phyloP scores from a whole-genome alignment of 2,329 filamentous ascomycete genomes.

The Aspergillus sp. region DNA sequence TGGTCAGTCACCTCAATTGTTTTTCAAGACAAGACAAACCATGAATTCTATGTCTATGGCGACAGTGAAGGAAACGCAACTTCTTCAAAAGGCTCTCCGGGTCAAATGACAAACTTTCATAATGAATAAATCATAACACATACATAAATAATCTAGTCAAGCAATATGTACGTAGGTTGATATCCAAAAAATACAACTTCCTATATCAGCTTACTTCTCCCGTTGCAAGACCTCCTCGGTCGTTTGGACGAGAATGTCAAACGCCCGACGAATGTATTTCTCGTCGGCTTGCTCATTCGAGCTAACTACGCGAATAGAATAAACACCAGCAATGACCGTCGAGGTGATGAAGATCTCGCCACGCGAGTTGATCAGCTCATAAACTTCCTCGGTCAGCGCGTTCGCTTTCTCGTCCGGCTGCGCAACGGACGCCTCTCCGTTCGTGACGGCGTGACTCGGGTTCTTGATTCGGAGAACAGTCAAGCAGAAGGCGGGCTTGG shows the following conservation, averaged over 20 bases:
- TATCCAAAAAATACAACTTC: not conserved
- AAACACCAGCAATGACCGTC: slow-evolving; percentile 68
- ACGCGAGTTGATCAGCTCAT: slow-evolving; percentile 69
- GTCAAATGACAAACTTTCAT: no score
- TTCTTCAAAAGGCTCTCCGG: no score
- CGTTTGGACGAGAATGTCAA: slow-evolving; percentile 64
- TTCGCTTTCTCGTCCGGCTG: slow-evolving; percentile 59
- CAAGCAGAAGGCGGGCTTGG: slow-evolving; percentile 73
- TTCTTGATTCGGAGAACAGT: slow-evolving; percentile 70
- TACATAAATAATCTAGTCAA: not conserved
- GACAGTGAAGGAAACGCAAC: no score
- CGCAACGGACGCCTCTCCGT: slow-evolving; percentile 15
- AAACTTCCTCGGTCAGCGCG: slow-evolving; percentile 69
- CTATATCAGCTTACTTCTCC: not conserved
- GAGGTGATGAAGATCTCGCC: slow-evolving; percentile 83
- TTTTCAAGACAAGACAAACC: no score
- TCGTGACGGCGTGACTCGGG: slow-evolving; percentile 16
- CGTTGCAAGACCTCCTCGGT: slow-evolving; percentile 13
- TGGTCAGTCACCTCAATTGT: no score
- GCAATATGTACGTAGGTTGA: not conserved
- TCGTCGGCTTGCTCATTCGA: slow-evolving; percentile 69
- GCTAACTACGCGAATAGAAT: slow-evolving; percentile 79
- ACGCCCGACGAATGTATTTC: slow-evolving; percentile 69
- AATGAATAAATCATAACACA: not conserved
- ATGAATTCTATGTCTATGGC: no score